phyloP scores from a whole-genome alignment of 179 eudicot genomes.

The Patellifolia procumbens region DNA sequence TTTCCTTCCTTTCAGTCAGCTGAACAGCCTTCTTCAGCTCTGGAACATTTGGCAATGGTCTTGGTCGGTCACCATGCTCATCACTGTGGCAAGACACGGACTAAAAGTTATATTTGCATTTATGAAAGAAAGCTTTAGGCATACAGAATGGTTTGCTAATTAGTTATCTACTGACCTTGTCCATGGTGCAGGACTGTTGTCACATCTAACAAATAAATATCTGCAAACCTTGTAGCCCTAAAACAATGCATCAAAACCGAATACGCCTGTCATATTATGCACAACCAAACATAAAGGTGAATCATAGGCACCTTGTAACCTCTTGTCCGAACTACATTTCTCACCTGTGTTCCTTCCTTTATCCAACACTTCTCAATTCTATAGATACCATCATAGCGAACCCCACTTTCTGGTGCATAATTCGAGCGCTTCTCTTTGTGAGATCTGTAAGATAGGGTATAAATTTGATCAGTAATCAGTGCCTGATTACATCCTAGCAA shows the following conservation, averaged over 20 bases:
- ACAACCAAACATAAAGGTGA: background rate
- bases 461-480: background rate
- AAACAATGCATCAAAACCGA: conserved; percentile 2
- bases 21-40: conserved; percentile 68
- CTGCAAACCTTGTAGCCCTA: conserved; percentile 74
- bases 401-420: conserved; percentile 80
- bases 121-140: background rate
- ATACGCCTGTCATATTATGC: conserved; percentile 11
- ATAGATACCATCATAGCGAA: conserved; percentile 87
- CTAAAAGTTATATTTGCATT: background rate
- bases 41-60: conserved; percentile 62
- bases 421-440: conserved; percentile 75
- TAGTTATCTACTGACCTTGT: conserved; percentile 54
- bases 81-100: conserved; percentile 49
- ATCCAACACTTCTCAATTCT: conserved; percentile 95
- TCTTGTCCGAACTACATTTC: background rate
- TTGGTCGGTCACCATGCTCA: conserved; percentile 80
- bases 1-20: conserved; percentile 57
- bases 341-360: conserved; percentile 55
- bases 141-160: background rate
- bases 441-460: conserved; percentile 46
- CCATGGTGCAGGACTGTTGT: conserved; percentile 97
- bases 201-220: conserved; percentile 85
- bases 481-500: background rate
- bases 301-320: background rate